Conservation (phyloP, 208 protist genomes). For the Novymonas esmeraldas region DNA sequence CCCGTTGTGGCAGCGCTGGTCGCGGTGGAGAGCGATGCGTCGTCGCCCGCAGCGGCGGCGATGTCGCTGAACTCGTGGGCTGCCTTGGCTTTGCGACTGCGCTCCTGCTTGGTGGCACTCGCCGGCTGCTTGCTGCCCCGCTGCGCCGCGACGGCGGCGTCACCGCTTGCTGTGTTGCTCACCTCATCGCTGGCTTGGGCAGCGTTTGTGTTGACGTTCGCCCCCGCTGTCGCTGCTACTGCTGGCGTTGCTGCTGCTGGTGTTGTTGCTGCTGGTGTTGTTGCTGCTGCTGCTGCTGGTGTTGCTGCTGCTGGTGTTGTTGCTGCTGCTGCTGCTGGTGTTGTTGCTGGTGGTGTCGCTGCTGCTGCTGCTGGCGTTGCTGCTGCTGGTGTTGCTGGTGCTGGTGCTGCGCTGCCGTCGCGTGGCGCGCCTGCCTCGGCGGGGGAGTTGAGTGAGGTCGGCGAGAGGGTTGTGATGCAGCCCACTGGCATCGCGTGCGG, state of each 20-base stretch:
- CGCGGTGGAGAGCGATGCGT: not conserved
- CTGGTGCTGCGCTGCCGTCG: not conserved
- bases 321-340: not conserved
- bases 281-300: too few species aligned
- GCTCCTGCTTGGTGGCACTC: not conserved
- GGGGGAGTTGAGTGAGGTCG: not conserved
- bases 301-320: not conserved
- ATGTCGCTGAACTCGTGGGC: conserved; percentile 21
- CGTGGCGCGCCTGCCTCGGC: not conserved
- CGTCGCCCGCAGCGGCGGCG: not conserved
- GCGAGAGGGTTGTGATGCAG: conserved; percentile 13
- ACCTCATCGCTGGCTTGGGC: not conserved
- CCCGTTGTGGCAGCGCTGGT: not conserved
- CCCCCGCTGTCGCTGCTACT: not conserved
- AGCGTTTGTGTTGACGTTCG: too few species aligned
- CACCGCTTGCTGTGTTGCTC: not conserved
- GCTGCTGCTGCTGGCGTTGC: too few species aligned
- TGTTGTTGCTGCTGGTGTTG: too few species aligned
- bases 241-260: not conserved
- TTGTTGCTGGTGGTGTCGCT: not conserved
- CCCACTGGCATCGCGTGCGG: conserved; percentile 14
- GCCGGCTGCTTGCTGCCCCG: not conserved
- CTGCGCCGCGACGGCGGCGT: not conserved
- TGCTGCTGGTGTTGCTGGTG: not conserved
- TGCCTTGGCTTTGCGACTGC: not conserved